Evolutionary conservation across 2,329 filamentous ascomycete genomes (phyloP), one percentile per base, ranked within the genome.

Genomic region (Phyllosticta citribraziliensis): DNA sequence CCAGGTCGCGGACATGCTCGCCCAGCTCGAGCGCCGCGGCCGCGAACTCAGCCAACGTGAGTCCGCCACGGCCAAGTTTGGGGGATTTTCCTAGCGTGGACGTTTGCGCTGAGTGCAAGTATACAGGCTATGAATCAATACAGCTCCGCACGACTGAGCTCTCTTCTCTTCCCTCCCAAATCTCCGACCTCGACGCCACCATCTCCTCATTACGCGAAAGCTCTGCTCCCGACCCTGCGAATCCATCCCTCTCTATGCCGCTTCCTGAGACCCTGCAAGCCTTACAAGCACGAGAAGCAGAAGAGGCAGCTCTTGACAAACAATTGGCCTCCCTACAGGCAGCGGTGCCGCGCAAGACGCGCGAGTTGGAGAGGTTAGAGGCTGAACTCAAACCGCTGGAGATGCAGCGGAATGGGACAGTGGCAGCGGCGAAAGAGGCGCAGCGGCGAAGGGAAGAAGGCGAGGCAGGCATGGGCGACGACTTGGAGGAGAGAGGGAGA

Each of bases 1-100:
- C 17, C 87, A 92, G 63, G 90, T 96, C 1, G 84, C 84, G 11
- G 80, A 83, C 51, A 83, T 93, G 78, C 85, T 95, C 17, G 75
- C 79, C 22, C 56, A 88, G 63, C 81, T 97, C 66, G 90, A 95
- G 70, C 73, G 71, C 58, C 82, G 82, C 63, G 86, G 84, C 0
- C 76, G 80, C 55, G 81, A 84, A 33, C 74, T 92, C 60, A 73
- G 76, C 73, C 82, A 64, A 60, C 74, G 77, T 81, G 67, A 70
- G 77, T 74, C 3, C 14, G 12, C 33, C 33, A n/a, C n/a, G 19
- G 22, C 22, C 22, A 22, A 22, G 2, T 22, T 22, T 22, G 22
- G 22, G 22, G 20, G 10, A 11, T 11, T 12, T n/a, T n/a, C 2
- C 19, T 35, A 57, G 27, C n/a, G 19, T 5, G 10, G 56, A 19